These are phyloP conservation scores for Capronia coronata DNA, from an alignment of 2,329 filamentous ascomycete genomes.

Conservation along the genomic window DNA sequence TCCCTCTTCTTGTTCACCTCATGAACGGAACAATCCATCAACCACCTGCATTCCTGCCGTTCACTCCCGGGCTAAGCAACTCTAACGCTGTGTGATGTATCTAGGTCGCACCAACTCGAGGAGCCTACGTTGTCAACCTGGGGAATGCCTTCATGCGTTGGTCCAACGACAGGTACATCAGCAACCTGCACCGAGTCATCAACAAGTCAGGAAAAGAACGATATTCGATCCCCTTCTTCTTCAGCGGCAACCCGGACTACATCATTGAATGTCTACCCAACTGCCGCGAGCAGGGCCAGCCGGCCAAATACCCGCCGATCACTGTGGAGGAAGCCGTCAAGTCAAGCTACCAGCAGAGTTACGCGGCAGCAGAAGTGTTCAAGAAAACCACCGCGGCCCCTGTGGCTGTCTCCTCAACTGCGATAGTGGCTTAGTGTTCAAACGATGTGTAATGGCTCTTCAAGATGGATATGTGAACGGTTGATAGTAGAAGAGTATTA, in stretches of 20 bases:
- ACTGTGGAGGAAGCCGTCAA: constrained; percentile 40
- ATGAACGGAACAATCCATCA: not conserved
- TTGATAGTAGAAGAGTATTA: no score
- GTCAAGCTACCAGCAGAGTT: constrained; percentile 40
- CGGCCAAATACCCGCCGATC: constrained; percentile 38
- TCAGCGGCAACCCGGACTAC: constrained; percentile 42
- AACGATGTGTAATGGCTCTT: no score
- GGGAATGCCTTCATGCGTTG: constrained; percentile 32
- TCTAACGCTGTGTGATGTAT: constrained; percentile 13
- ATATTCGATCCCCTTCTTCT: constrained; percentile 34
- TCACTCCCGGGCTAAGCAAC: no score
- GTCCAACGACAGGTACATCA: constrained; percentile 30
- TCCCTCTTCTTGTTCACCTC: no score
- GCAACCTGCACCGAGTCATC: constrained; percentile 31
- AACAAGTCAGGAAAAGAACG: constrained; percentile 29
- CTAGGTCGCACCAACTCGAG: constrained; percentile 26
- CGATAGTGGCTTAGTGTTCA: no score
- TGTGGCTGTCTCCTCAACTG: no score
- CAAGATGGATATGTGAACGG: no score
- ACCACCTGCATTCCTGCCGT: no score
- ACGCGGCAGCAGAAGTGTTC: constrained; percentile 30
- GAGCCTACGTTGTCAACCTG: constrained; percentile 31
- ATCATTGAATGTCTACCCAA: constrained; percentile 40
- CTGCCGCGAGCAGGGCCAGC: constrained; percentile 34
- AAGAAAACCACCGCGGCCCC: no score